Base-by-base conservation (phyloP, 2,329 filamentous ascomycete species). In the Fusarium setosum region DNA sequence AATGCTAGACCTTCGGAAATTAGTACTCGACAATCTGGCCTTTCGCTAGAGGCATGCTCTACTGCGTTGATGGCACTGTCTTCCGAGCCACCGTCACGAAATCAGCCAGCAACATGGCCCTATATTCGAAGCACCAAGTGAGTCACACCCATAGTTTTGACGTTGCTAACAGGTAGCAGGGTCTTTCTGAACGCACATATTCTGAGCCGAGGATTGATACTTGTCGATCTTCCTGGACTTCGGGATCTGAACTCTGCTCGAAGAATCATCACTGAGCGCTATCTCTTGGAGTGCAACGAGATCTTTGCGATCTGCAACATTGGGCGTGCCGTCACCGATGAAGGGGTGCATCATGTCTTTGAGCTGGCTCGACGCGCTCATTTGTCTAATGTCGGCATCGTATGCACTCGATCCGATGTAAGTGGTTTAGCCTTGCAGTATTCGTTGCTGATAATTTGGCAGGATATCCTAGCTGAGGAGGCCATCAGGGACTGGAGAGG, bases 221-320 rank as follows among this genome's bases (percentile, higher is more conserved):
- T 85, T 7, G 82, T 82, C 0, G 83, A 85, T 57, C 76, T 85
- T 17, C 82, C 83, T 12, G 82, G 82, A 0, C 78, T 85, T 9
- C 81, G 79, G 1, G 83, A 85, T 66, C 54, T 79, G 23, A 84
- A 85, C 62, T 73, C 76, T 4, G 82, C 81, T 11, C 75, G 83
- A 4, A 70, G 75, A 31, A 72, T 68, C 20, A 78, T 83, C 15
- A 83, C 82, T 0, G 82, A 85, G 56, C 74, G 77, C 0, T 84
- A 83, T 52, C 42, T 84, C 1, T 64, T 79, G 2, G 35, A 78
- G 26, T 84, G 82, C 52, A 66, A 85, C 51, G 82, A 83, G 56
- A 81, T 85, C 4, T 80, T 85, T 49, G 81, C 76, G 1, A 74
- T 84, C 2, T 80, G 78, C 48, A 70, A 72, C 21, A 81, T 81